A percentile compares a stretch with the other conserved stretches of the same genome.
phyloP scores from a whole-genome alignment of 2,329 filamentous ascomycete species.

The Penicillium brasilianum region DNA sequence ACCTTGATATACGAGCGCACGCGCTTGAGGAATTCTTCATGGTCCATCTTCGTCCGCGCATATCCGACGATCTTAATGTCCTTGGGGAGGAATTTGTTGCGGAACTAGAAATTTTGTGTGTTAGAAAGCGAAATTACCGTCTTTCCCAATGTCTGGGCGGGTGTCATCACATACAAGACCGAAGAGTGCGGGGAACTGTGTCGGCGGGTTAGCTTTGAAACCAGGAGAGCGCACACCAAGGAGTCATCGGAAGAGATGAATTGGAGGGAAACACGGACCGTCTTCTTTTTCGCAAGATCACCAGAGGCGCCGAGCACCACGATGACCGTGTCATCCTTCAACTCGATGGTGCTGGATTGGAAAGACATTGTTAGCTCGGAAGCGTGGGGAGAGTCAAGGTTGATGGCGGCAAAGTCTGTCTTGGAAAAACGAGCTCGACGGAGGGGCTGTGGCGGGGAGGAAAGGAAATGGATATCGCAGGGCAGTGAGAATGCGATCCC shows the following conservation, averaged over 20 bases:
- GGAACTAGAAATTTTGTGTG: conserved; percentile 66
- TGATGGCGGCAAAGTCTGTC: conserved; percentile 25
- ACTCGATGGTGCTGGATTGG: conserved; percentile 75
- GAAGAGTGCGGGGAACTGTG: conserved; percentile 92
- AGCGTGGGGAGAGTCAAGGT: background rate
- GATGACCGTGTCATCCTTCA: conserved; percentile 98
- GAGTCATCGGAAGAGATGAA: background rate
- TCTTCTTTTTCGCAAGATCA: conserved; percentile 99
- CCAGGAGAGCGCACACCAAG: conserved; percentile 7
- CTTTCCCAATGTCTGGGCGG: background rate
- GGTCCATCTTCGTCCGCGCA: conserved; percentile 99
- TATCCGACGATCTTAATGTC: conserved; percentile 97
- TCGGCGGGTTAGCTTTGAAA: conserved; percentile 26
- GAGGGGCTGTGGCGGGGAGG: conserved; percentile 26
- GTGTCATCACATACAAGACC: conserved; percentile 75
- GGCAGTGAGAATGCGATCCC: conserved; percentile 2
- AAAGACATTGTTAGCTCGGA: conserved; percentile 46
- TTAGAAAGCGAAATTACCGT: conserved; percentile 20
- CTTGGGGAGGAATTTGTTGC: conserved; percentile 97
- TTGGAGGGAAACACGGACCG: conserved; percentile 61
- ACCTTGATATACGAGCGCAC: conserved; percentile 99
- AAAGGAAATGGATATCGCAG: conserved; percentile 10
- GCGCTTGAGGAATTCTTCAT: conserved; percentile 88
- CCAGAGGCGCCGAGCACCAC: conserved; percentile 96
- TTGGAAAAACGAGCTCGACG: conserved; percentile 14